Base-by-base conservation (phyloP, 495 filamentous ascomycete species). In the Chaetomium cochliodes region DNA sequence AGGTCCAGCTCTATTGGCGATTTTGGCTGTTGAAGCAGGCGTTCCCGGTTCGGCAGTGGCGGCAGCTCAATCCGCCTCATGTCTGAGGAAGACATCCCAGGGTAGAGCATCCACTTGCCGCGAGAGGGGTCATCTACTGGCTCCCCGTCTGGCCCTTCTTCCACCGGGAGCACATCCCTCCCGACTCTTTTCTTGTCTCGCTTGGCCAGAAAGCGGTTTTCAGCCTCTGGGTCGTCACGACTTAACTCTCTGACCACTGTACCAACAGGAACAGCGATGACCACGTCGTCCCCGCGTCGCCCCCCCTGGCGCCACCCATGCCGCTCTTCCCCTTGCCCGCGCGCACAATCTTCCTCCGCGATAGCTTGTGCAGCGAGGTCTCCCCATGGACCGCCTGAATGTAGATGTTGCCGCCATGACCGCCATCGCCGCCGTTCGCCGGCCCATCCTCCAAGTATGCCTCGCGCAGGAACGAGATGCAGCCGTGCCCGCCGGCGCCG, bases 351-450 rank as follows among this genome's bases (percentile, higher is more conserved):
- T 90, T 86, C 63, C 88, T 81, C 20, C 93, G 85, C 12, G 90
- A 89, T 16, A 98, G 83, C 76, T 97, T 98, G 76, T 98, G 92
- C 59, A 98, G 77, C 64, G 90, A 94, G 0, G 91, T 97, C 73
- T 97, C 87, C 62, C 92, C 92, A 49, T 88, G 87, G 11, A 96
- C 87, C 5, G 94, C 93, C 75, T 97, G 96, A 60, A 98, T 94
- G 78, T 94, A 98, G 65, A 98, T 79, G 69, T 88, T 93, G 22
- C 94, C 94, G 52, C 94, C 94, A 58, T 84, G 89, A 16, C 94
- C 94, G 33, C 94, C 94, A 74, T 98, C 92, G 55, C 94, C 94
- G 54, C 94, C 96, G 75, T 98, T 97, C n/a, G 94, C 82, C n/a
- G 93, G 93, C 0, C 94, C 94, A 60, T 92, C 84, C 53, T 86